Percentiles rank a stretch among this genome's conserved stretches.
Evolutionary conservation across 2,329 filamentous ascomycete species (phyloP).

Genomic region (Botrytis fragariae): DNA sequence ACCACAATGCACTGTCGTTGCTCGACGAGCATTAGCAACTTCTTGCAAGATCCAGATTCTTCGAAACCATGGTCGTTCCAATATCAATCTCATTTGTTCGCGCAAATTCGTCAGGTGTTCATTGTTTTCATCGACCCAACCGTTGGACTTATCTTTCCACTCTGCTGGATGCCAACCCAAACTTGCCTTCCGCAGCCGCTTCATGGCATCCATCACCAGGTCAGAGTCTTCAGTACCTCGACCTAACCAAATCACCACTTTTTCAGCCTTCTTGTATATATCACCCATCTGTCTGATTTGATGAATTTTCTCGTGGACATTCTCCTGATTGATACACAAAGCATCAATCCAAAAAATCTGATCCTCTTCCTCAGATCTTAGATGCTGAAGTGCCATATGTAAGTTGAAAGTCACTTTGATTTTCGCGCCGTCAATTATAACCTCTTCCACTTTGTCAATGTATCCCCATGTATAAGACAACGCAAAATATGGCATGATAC

Average conservation of each 20-base stretch:
- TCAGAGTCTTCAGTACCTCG: neutral
- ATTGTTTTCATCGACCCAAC: slow-evolving; percentile 17
- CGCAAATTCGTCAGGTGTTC: neutral
- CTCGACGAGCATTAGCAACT: neutral
- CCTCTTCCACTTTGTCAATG: neutral
- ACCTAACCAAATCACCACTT: slow-evolving; percentile 10
- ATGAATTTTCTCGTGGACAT: slow-evolving; percentile 14
- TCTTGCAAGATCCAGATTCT: slow-evolving; percentile 15
- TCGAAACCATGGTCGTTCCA: neutral
- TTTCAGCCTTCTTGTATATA: slow-evolving; percentile 7
- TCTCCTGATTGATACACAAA: slow-evolving; percentile 21
- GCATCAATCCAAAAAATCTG: slow-evolving; percentile 20
- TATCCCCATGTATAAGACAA: slow-evolving; percentile 25
- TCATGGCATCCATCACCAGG: slow-evolving; percentile 23
- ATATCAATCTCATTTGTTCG: neutral
- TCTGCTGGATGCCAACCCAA: slow-evolving; percentile 2
- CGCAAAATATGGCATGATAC: slow-evolving; percentile 21
- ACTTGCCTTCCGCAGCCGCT: neutral
- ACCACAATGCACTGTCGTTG: slow-evolving; percentile 18
- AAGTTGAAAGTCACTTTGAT: slow-evolving; percentile 22
- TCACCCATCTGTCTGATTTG: slow-evolving; percentile 17
- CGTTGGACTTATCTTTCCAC: slow-evolving; percentile 6
- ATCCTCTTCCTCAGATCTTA: slow-evolving; percentile 18
- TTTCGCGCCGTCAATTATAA: slow-evolving; percentile 18
- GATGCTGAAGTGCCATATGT: slow-evolving; percentile 20